A percentile compares a stretch with the other conserved stretches of the same genome.
Conservation (phyloP, 2,329 filamentous ascomycete genomes). For the Exophiala dermatitidis region DNA sequence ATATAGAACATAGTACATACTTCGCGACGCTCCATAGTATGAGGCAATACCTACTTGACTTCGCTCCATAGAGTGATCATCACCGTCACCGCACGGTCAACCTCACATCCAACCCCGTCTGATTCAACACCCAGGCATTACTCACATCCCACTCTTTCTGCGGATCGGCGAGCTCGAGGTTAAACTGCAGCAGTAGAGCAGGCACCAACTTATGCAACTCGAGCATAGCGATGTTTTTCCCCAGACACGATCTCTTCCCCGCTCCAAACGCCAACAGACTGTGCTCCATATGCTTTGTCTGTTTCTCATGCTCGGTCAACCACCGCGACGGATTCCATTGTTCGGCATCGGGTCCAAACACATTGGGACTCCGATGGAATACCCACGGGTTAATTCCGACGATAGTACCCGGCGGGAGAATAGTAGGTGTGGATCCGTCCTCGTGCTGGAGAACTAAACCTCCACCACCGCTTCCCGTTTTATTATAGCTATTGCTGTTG, state of each 20-base stretch:
- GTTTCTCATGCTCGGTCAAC: constrained; percentile 23
- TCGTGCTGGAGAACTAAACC: constrained; percentile 28
- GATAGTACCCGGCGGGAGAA: constrained; percentile 29
- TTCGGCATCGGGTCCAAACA: constrained; percentile 27
- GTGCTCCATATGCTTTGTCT: constrained; percentile 25
- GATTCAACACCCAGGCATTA: constrained; percentile 26
- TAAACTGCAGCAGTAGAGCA: constrained; percentile 23
- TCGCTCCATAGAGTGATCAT: background rate
- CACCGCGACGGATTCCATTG: constrained; percentile 30
- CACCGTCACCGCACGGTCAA: constrained; percentile 10
- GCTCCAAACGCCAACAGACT: constrained; percentile 26
- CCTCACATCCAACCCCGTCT: constrained; percentile 20
- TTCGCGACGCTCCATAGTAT: no score
- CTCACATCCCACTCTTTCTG: constrained; percentile 18
- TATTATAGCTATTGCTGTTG: background rate
- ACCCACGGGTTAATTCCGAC: constrained; percentile 33
- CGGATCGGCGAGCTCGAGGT: constrained; percentile 17
- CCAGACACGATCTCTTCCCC: constrained; percentile 28
- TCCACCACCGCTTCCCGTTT: background rate
- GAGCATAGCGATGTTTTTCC: constrained; percentile 29
- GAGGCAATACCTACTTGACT: no score
- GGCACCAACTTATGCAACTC: constrained; percentile 27
- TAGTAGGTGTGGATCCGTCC: constrained; percentile 10
- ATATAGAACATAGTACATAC: no score
- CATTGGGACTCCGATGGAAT: constrained; percentile 26